Percentiles rank a stretch among this genome's conserved stretches.
Evolutionary conservation across 345 rosid genomes (phyloP).

Genomic region (Sonneratia alba): DNA sequence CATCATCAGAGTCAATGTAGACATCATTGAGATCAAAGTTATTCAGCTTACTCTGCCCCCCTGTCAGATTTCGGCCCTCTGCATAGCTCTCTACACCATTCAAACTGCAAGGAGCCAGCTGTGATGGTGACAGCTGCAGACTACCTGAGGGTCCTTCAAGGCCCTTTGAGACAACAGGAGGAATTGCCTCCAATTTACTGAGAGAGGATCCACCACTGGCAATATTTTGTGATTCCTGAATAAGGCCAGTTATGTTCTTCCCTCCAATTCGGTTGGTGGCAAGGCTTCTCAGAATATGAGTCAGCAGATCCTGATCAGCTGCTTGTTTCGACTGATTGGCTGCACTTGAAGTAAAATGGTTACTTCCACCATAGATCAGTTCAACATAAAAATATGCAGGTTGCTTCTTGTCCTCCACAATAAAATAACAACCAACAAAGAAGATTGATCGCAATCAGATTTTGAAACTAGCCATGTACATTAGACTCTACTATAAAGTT

Average conservation of each 20-base stretch:
- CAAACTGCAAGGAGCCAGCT: conserved; percentile 9
- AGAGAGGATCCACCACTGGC: conserved; percentile 32
- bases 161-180: conserved; percentile 42
- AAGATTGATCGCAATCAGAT: too few relatives aligned
- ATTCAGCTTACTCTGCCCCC: conserved; percentile 49
- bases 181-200: conserved; percentile 37
- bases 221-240: conserved; percentile 52
- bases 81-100: conserved; percentile 12
- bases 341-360: conserved; percentile 29
- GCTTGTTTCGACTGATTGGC: conserved; percentile 58
- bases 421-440: neutral
- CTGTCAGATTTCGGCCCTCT: conserved; percentile 33
- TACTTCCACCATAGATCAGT: neutral
- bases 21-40: conserved; percentile 88
- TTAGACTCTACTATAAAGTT: too few relatives aligned
- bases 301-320: conserved; percentile 65
- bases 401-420: neutral
- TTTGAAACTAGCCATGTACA: too few relatives aligned
- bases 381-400: neutral
- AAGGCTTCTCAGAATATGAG: conserved; percentile 81
- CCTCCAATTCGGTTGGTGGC: conserved; percentile 46
- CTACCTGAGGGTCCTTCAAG: conserved; percentile 30
- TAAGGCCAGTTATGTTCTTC: conserved; percentile 49
- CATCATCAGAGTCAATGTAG: conserved; percentile 77
- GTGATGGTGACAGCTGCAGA: conserved; percentile 30